Conservation (phyloP, 345 rosid genomes). For the Cochlearia excelsa region DNA sequence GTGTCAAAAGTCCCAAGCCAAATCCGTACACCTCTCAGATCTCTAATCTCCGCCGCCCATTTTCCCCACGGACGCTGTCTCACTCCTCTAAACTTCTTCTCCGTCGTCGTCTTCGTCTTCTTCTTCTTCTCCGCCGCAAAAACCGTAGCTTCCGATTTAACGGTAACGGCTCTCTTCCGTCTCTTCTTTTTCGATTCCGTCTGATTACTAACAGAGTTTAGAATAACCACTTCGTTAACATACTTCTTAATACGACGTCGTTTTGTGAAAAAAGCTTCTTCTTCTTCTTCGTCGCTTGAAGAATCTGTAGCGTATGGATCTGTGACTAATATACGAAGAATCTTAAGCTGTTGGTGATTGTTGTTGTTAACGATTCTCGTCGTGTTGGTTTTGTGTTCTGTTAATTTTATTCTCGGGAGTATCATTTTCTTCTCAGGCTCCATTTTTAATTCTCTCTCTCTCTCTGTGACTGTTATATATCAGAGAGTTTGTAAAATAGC, state of each 20-base stretch:
- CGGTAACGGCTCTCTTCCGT: slow-evolving; percentile 11
- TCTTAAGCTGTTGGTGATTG: slow-evolving; percentile 32
- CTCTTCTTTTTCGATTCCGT: slow-evolving; percentile 1
- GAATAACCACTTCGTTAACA: slow-evolving; percentile 61
- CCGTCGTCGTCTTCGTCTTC: slow-evolving; percentile 20
- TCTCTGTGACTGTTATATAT: too few relatives aligned
- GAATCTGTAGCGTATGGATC: slow-evolving; percentile 94
- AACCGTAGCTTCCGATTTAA: slow-evolving; percentile 8
- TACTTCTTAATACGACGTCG: slow-evolving; percentile 56
- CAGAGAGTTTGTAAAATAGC: too few relatives aligned
- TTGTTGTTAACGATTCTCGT: slow-evolving; percentile 26
- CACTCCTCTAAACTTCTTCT: slow-evolving; percentile 80
- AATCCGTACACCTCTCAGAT: slow-evolving; percentile 73
- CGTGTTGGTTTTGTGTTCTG: slow-evolving; percentile 47
- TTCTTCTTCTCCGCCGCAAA: too few relatives aligned
- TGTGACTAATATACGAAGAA: slow-evolving; percentile 75
- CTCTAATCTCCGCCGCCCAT: slow-evolving; percentile 99
- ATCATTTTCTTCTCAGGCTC: slow-evolving; percentile 34
- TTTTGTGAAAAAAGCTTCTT: slow-evolving; percentile 15
- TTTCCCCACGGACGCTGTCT: slow-evolving; percentile 98
- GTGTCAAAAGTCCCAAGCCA: slow-evolving; percentile 93
- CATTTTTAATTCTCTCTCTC: slow-evolving; percentile 1
- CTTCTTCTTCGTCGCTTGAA: slow-evolving; percentile 91
- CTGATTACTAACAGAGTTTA: slow-evolving; percentile 33
- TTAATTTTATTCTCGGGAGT: slow-evolving; percentile 41